These are phyloP conservation scores for Eucommia ulmoides DNA, from an alignment of 257 asterid species.

Conservation along the genomic window DNA sequence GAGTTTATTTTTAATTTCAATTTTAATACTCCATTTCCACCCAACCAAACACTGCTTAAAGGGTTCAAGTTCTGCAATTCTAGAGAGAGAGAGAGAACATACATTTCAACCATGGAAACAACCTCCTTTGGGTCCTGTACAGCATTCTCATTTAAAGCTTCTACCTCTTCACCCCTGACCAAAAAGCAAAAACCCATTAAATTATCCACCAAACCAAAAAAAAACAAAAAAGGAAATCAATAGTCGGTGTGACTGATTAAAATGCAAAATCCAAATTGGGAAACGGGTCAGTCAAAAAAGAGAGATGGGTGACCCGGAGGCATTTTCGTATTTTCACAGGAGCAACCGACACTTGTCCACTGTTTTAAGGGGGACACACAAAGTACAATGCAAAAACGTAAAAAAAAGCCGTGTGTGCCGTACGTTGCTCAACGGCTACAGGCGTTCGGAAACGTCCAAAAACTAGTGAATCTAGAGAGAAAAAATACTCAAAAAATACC, in stretches of 20 bases:
- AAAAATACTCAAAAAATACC: no score
- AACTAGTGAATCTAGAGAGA: background rate
- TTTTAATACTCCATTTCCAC: background rate
- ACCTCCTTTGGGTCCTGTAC: constrained; percentile 82
- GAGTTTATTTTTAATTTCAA: background rate
- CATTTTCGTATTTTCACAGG: background rate
- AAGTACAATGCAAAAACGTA: constrained; percentile 6
- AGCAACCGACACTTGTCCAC: constrained; percentile 23
- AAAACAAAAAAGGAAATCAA: background rate
- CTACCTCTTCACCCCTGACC: constrained; percentile 51
- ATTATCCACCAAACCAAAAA: constrained; percentile 4
- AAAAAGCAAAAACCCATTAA: background rate
- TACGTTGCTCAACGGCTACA: constrained; percentile 17
- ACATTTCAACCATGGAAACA: constrained; percentile 81
- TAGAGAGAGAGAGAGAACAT: constrained; percentile 13
- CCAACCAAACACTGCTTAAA: background rate
- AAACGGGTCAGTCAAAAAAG: background rate
- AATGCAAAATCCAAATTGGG: background rate
- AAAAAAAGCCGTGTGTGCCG: constrained; percentile 1
- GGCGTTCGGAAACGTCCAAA: background rate
- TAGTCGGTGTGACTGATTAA: background rate
- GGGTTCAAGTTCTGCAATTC: background rate
- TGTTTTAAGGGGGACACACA: constrained; percentile 12
- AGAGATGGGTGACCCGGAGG: background rate
- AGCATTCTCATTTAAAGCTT: constrained; percentile 56